Evolutionary conservation across 371 early-diverging fungal genomes (phyloP), one percentile per base, ranked within the genome.

Genomic region (Batkoa obscura): DNA sequence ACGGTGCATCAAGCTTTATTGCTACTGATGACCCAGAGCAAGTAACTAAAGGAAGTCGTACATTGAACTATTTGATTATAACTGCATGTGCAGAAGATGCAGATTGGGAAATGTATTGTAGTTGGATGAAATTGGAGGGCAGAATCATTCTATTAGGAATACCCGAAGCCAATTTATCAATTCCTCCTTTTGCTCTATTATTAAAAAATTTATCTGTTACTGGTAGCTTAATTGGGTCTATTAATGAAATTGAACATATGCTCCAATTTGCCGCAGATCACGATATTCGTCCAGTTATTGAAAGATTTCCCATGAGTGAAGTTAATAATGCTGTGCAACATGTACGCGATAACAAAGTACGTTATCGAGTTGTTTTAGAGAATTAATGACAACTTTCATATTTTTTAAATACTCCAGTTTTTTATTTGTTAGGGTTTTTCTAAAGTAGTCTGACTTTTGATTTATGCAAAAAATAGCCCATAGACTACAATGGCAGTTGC

Each of bases 211-310:
- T 77, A 3, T 62, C 66, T 1, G 59, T 90, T 15, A 69, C 65
- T 4, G 88, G 86, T 1, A 84, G 82, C 8, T 63, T 78, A 56
- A 83, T 86, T 53, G 89, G 87, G 39, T 72, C 76, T 36, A 60
- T 62, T 41, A 64, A 62, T 2, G 71, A 71, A 33, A 59, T 84
- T 23, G 61, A 64, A 23, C 78, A 79, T 55, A 83, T 82, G 74
- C 69, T 90, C 4, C 69, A 69, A 12, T 79, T 88, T 64, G 83
- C 86, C 0, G 72, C 73, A 57, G 61, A 82, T 63, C 72, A 76
- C 47, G 67, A 72, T 45, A 78, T 87, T 35, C 61, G 73, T 10
- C 82, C 86, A 15, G 74, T 74, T 71, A 70, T 84, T 46, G 75
- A 86, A 60, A 69, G 60, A 55, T 67, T 76, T 45, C 71, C 77